A percentile compares a stretch with the other conserved stretches of the same genome.
phyloP scores from a whole-genome alignment of 768 basidiomycete species.

The Russula abietina region DNA sequence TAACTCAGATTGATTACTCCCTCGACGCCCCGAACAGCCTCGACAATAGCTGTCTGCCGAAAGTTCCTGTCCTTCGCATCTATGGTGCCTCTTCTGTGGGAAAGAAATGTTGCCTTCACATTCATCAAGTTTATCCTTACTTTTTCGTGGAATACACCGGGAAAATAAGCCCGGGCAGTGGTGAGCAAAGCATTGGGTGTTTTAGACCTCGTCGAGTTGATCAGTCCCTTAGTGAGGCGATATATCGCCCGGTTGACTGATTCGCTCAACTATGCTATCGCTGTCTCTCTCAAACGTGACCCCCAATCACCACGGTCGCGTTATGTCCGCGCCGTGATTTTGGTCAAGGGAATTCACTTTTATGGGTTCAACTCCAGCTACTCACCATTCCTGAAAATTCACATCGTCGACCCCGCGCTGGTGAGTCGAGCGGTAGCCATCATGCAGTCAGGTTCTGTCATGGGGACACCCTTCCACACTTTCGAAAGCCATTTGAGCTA shows the following conservation, averaged over 20 bases:
- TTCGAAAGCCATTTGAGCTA: conserved; percentile 91
- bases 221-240: conserved; percentile 49
- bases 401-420: conserved; percentile 62
- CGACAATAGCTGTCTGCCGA: conserved; percentile 53
- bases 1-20: conserved; percentile 60
- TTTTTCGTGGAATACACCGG: conserved; percentile 81
- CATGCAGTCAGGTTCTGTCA: conserved; percentile 74
- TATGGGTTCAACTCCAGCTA: conserved; percentile 89
- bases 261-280: conserved; percentile 83
- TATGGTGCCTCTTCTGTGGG: conserved; percentile 78
- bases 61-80: conserved; percentile 77
- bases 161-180: conserved; percentile 53
- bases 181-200: conserved; percentile 38
- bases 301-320: conserved; percentile 51
- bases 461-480: conserved; percentile 69
- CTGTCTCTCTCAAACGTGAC: conserved; percentile 70
- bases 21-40: conserved; percentile 53
- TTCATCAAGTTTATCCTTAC: conserved; percentile 94
- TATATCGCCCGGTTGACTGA: conserved; percentile 64
- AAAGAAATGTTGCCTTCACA: conserved; percentile 75
- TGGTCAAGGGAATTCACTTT: conserved; percentile 93
- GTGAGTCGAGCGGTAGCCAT: conserved; percentile 68
- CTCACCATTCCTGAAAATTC: conserved; percentile 83
- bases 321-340: conserved; percentile 66
- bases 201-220: not conserved